Percentiles rank a stretch among this genome's conserved stretches.
Conservation (phyloP, 2,329 filamentous ascomycete genomes). For the Helotiales sp. region DNA sequence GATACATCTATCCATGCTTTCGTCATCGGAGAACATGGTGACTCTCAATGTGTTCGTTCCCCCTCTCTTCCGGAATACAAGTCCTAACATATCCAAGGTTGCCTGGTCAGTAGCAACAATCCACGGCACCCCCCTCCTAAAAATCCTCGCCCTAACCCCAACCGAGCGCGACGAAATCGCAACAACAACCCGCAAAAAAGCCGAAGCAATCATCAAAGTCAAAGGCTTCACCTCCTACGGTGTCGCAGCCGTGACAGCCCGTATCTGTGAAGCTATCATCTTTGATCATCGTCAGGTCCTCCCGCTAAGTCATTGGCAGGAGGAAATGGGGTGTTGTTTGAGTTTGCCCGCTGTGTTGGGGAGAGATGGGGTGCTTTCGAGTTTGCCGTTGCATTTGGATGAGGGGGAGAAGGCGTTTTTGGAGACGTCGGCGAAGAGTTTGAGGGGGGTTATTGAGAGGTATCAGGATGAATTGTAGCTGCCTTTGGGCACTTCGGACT, state of each 20-base stretch:
- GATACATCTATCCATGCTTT: conserved; percentile 40
- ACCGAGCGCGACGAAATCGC: conserved; percentile 40
- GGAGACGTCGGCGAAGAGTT: conserved; percentile 15
- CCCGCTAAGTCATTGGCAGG: conserved; percentile 50
- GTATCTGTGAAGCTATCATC: conserved; percentile 51
- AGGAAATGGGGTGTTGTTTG: conserved; percentile 48
- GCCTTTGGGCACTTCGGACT: not conserved
- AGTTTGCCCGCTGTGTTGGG: conserved; percentile 51
- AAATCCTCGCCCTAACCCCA: conserved; percentile 33
- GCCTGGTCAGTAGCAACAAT: conserved; percentile 41
- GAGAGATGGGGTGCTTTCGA: conserved; percentile 44
- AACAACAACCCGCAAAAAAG: conserved; percentile 46
- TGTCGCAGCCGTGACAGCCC: conserved; percentile 47
- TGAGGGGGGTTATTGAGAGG: conserved; percentile 16
- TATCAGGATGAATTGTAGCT: conserved; percentile 1
- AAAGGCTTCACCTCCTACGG: conserved; percentile 53
- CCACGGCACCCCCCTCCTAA: conserved; percentile 41
- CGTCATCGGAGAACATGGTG: conserved; percentile 50
- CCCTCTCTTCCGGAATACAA: not conserved
- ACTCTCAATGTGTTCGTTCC: conserved; percentile 43
- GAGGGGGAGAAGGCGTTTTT: conserved; percentile 13
- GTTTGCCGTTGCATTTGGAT: conserved; percentile 23
- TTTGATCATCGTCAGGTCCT: conserved; percentile 47
- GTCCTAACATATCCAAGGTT: conserved; percentile 34
- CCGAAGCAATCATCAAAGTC: conserved; percentile 46